Evolutionary conservation across 2,329 filamentous ascomycete species (phyloP).

Genomic region (Neurospora sp.): DNA sequence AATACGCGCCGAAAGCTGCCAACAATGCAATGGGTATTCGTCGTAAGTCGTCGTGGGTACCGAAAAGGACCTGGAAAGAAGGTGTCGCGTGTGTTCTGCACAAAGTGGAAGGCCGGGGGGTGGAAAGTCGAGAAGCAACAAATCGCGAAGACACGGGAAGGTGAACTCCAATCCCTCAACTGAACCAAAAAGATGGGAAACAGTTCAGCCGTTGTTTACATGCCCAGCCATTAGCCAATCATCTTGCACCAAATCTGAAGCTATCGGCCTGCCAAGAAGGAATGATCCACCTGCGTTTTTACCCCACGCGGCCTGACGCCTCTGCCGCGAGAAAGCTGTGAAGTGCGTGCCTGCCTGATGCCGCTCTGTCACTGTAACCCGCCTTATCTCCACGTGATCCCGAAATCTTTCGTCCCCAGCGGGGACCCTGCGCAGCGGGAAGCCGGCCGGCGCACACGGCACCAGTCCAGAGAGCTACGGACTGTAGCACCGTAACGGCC

Average conservation of each 20-base stretch:
- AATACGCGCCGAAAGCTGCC: background rate
- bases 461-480: background rate
- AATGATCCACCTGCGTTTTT: background rate
- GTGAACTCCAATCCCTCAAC: background rate
- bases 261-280: background rate
- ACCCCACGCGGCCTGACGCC: background rate
- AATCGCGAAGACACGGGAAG: background rate
- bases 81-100: background rate
- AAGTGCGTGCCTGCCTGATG: background rate
- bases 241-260: background rate
- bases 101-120: background rate
- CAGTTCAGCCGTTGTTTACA: background rate
- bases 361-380: background rate
- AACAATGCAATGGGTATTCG: background rate
- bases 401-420: conserved; percentile 4
- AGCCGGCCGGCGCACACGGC: background rate
- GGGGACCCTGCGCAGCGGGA: background rate
- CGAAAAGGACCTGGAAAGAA: background rate
- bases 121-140: background rate
- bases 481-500: background rate
- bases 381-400: conserved; percentile 17
- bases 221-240: background rate
- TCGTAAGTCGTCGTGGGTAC: background rate
- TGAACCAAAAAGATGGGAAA: background rate
- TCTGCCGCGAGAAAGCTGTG: background rate